Evolutionary conservation across 1,139 yeast genomes (phyloP).

Genomic region (Chernovozyma sophiae-reginae): DNA sequence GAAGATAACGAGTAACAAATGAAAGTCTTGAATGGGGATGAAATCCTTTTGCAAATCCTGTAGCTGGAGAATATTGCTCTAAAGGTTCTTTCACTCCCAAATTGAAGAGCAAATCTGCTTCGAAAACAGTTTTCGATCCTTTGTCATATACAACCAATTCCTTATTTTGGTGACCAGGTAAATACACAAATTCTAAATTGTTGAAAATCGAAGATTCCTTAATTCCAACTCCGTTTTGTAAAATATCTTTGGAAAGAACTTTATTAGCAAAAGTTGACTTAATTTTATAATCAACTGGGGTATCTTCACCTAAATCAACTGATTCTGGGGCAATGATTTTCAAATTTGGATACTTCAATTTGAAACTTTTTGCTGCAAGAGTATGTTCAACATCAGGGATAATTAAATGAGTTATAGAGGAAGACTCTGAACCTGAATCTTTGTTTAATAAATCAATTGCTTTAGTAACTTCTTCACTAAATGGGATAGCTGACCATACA

Average conservation of each 20-base stretch:
- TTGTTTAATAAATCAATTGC: conserved; percentile 34
- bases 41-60: conserved; percentile 27
- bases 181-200: conserved; percentile 51
- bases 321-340: conserved; percentile 49
- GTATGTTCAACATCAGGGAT: conserved; percentile 56
- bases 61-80: conserved; percentile 42
- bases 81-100: conserved; percentile 26
- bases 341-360: conserved; percentile 42
- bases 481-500: conserved; percentile 63
- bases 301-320: conserved; percentile 25
- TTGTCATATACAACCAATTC: conserved; percentile 52
- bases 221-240: conserved; percentile 24
- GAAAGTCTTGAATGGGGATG: conserved; percentile 41
- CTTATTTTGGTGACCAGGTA: conserved; percentile 51
- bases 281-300: conserved; percentile 33
- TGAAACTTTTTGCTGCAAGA: conserved; percentile 52
- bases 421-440: conserved; percentile 17
- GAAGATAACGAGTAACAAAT: conserved; percentile 30
- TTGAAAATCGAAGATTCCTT: conserved; percentile 23
- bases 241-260: conserved; percentile 17
- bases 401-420: conserved; percentile 38
- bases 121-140: conserved; percentile 42
- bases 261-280: conserved; percentile 23
- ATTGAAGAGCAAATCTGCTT: conserved; percentile 57
- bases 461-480: conserved; percentile 40